Percentiles rank a stretch among this genome's conserved stretches.
phyloP scores from a whole-genome alignment of 495 filamentous ascomycete genomes.

The Geoglossum glabrum region DNA sequence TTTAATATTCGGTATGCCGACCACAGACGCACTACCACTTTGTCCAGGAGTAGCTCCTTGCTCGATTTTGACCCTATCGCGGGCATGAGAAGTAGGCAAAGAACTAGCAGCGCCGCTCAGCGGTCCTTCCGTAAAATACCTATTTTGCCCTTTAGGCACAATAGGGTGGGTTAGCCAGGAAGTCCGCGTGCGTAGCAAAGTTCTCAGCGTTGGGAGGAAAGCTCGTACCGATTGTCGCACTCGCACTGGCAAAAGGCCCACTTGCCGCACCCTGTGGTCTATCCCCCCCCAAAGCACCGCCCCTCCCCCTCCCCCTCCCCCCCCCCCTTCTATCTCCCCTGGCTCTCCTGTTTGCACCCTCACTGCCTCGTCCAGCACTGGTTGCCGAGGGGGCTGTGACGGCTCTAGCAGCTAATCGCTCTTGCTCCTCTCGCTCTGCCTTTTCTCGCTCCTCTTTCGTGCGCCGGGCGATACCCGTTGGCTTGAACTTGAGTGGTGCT shows the following conservation, averaged over 20 bases:
- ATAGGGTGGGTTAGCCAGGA: not conserved
- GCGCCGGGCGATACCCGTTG: conserved; percentile 25
- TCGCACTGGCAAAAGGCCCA: conserved; percentile 5
- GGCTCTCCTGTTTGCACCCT: not conserved
- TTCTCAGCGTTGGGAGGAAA: not conserved
- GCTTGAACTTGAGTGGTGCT: conserved; percentile 24
- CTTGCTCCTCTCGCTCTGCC: conserved; percentile 27
- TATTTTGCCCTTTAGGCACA: not conserved
- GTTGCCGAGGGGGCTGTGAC: conserved; percentile 10
- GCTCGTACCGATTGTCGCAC: not conserved
- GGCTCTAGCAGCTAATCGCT: conserved; percentile 22
- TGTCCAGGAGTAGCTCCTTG: not conserved
- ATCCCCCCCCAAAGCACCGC: not conserved
- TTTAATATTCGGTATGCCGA: not conserved
- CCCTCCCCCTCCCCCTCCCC: not conserved
- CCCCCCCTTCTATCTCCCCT: conserved; percentile 2
- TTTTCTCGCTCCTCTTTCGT: conserved; percentile 33
- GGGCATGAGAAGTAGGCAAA: not conserved
- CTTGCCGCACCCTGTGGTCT: conserved; percentile 4
- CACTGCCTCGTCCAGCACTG: conserved; percentile 16
- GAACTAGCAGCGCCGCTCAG: not conserved
- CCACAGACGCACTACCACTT: not conserved
- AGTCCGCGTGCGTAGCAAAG: not conserved
- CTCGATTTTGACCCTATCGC: conserved; percentile 10
- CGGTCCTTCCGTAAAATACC: not conserved